Conservation (phyloP, 1,284 basidiomycete genomes). For the Cutaneotrichosporon sp. region DNA sequence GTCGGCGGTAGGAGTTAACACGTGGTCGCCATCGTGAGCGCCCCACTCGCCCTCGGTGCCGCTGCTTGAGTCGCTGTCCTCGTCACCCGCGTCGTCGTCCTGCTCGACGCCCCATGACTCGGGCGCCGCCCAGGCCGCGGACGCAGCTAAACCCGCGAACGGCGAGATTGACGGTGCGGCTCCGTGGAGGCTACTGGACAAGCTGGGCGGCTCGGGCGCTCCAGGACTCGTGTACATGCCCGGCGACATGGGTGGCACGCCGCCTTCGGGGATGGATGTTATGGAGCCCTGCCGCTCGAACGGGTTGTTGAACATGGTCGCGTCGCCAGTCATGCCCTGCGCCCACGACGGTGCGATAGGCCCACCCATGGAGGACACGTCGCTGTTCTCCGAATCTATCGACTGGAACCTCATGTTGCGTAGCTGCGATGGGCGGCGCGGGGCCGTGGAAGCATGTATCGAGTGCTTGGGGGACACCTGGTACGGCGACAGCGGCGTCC, state of each 20-base stretch:
- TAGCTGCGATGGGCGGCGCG: slow-evolving; percentile 51
- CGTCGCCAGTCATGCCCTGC: slow-evolving; percentile 11
- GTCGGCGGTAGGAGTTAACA: slow-evolving; percentile 4
- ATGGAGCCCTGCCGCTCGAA: slow-evolving; percentile 25
- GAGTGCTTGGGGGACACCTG: slow-evolving; percentile 38
- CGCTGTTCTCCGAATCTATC: slow-evolving; percentile 34
- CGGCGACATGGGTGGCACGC: slow-evolving; percentile 11
- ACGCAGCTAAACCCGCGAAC: slow-evolving; percentile 14
- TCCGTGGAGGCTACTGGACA: background rate
- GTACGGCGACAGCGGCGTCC: slow-evolving; percentile 42
- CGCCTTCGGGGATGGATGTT: background rate
- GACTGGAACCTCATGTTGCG: slow-evolving; percentile 49
- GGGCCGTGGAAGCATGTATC: slow-evolving; percentile 26
- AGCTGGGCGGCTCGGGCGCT: background rate
- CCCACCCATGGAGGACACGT: slow-evolving; percentile 25
- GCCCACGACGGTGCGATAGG: slow-evolving; percentile 44
- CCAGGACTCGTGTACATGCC: slow-evolving; percentile 1
- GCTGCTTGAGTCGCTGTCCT: slow-evolving; percentile 26
- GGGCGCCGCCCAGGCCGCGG: slow-evolving; percentile 57
- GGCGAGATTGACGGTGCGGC: slow-evolving; percentile 17
- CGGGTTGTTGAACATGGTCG: slow-evolving; percentile 49
- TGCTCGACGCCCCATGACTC: slow-evolving; percentile 60
- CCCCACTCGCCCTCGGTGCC: slow-evolving; percentile 45
- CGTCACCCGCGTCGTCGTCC: slow-evolving; percentile 47
- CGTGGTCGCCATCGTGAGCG: slow-evolving; percentile 17